Evolutionary conservation across 2,329 filamentous ascomycete genomes (phyloP).

Genomic region (Nothopassalora personata): DNA sequence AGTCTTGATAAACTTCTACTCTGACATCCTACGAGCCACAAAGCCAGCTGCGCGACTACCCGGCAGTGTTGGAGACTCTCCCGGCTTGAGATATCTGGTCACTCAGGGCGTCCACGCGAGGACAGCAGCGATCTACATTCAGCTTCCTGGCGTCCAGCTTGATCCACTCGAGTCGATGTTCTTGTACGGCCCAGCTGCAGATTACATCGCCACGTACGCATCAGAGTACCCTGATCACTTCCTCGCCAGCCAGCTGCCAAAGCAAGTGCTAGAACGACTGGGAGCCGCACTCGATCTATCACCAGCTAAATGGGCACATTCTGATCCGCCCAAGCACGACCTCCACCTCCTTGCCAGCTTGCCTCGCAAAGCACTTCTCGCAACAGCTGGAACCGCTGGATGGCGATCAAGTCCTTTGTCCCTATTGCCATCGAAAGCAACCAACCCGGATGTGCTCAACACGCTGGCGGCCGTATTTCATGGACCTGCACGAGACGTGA

Average conservation of each 20-base stretch:
- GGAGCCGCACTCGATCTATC: conserved; percentile 42
- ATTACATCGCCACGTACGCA: conserved; percentile 54
- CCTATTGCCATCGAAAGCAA: conserved; percentile 47
- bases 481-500: conserved; percentile 41
- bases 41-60: conserved; percentile 2
- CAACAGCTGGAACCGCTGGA: conserved; percentile 26
- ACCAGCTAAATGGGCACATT: conserved; percentile 48
- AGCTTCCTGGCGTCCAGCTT: conserved; percentile 41
- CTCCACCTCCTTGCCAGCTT: conserved; percentile 54
- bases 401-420: conserved; percentile 42
- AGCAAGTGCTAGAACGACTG: conserved; percentile 46
- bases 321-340: conserved; percentile 51
- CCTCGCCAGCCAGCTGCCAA: conserved; percentile 41
- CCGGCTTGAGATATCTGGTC: conserved; percentile 49
- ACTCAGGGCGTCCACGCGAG: conserved; percentile 47
- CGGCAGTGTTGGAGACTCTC: conserved; percentile 10
- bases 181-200: conserved; percentile 50
- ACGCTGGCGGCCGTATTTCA: conserved; percentile 53
- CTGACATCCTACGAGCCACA: conserved; percentile 41
- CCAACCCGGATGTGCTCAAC: conserved; percentile 51
- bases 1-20: conserved; percentile 54
- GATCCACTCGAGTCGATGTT: conserved; percentile 51
- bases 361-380: conserved; percentile 49
- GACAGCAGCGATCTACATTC: conserved; percentile 48
- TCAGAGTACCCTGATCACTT: conserved; percentile 52